Base-by-base conservation (phyloP, 2,329 filamentous ascomycete species). In the Fusarium pseudocircinatum region DNA sequence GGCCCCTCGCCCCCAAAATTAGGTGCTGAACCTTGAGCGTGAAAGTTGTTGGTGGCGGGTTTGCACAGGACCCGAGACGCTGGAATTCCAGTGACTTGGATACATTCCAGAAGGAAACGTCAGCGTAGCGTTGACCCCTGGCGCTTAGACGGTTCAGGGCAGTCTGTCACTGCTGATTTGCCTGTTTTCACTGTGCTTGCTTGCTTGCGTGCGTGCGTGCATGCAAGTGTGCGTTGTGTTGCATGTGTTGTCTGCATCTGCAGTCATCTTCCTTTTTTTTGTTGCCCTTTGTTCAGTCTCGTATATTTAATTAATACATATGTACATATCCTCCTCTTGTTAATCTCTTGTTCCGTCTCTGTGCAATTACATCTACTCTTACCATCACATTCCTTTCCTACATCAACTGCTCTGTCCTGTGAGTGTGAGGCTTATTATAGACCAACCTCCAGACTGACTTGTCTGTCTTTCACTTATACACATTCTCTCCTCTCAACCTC, bases 1-100 rank as follows among this genome's bases (percentile, higher is more conserved):
- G 32, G 32, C 8, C 22, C 39, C 22, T 24, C 2, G 20, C 53
- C 30, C 47, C 47, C 30, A 50, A 34, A 50, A 50, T 50, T 50
- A 57, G 32, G 20, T 44, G 18, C 43, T 14, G 44, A 36, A 36
- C 34, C 8, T 36, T 46, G 24, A 37, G 34, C 39, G 53, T 26
- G 39, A 26, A 22, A 26, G 52, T 50, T 34, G 54, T 11, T 50
- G 40, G 54, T 46, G 54, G 60, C 42, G 56, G 30, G 56, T 28
- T 15, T 18, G 26, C 43, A 57, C 26, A 52, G 58, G 46, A 42
- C 56, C 52, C 56, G 34, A 62, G 26, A 28, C 39, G 52, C 52
- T 74, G 63, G 71, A 74, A 74, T 74, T 74, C 71, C 67, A 74
- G 67, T 61, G 54, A 42, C 26, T 36, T 57, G 59, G 56, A 60